Base-by-base conservation (phyloP, 352 stramenopile species). In the Pythium aphanidermatum region DNA sequence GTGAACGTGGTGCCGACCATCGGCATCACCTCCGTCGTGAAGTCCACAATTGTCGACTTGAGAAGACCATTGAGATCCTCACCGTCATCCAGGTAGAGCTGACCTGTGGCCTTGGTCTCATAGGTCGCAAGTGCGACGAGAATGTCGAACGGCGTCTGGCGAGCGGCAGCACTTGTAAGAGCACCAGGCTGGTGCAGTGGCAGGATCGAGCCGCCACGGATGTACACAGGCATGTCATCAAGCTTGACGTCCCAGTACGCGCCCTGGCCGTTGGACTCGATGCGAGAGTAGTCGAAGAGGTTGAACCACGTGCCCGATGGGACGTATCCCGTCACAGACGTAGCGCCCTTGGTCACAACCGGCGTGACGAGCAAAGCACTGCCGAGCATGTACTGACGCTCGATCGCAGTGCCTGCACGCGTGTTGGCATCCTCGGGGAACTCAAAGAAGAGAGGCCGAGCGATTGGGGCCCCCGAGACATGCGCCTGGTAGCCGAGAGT, bases 401-500 rank as follows among this genome's bases (percentile, higher is more conserved):
- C 53, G 0, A 70, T 50, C 31, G 52, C 50, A 2, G 33, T 40
- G 36, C 43, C 37, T 2, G 30, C 35, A 24, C 26, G 52, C 14
- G 38, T 44, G 23, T 40, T 68, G 1, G 47, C 54, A 35, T 84
- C 70, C 6, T 49, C 43, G 0, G 73, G 74, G 51, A 84, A 91
- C 44, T 91, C 75, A 47, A 79, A 69, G 34, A 83, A 73, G 19
- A 91, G 46, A 12, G 74, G 54, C 12, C 73, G 68, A 17, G 63
- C 65, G 48, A 86, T 84, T 1, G 72, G 69, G 9, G 54, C 24
- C 24, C 77, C 79, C 4, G 57, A 41, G 0, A 42, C 25, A 27
- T 83, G 51, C 5, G 75, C 73, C 19, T 79, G 54, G 30, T 83
- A 86, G 5, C 83, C 74, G 26, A 87, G 61, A 24, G 83, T 87